phyloP scores from a whole-genome alignment of 2,329 filamentous ascomycete genomes.

The Fusarium mexicanum region DNA sequence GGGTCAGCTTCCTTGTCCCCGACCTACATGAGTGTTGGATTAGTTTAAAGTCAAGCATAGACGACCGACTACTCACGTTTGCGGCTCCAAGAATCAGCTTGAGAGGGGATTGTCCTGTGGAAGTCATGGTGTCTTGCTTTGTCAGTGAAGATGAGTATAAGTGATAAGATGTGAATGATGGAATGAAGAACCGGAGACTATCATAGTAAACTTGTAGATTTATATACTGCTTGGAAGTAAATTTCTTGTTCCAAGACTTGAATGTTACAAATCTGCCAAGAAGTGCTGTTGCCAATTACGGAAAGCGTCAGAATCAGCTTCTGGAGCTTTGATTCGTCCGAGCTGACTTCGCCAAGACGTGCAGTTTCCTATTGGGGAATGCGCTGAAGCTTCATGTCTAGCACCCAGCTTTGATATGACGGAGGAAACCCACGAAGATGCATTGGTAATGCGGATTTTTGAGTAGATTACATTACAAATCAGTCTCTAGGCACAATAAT shows the following conservation, averaged over 20 bases:
- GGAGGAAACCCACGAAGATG: too few species aligned
- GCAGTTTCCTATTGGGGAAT: conserved; percentile 4
- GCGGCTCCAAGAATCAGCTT: conserved; percentile 31
- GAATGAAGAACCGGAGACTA: too few species aligned
- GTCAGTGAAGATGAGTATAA: not conserved
- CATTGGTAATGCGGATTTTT: not conserved
- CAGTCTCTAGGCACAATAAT: accelerated
- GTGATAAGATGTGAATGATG: too few species aligned
- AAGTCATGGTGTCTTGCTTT: not conserved
- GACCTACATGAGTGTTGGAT: conserved; percentile 2
- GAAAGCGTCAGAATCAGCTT: not conserved
- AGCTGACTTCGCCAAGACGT: not conserved
- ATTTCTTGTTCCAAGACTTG: not conserved
- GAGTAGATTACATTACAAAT: not conserved
- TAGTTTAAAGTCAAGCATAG: not conserved
- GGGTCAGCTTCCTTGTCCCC: conserved; percentile 36
- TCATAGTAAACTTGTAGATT: not conserved
- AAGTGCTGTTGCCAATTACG: not conserved
- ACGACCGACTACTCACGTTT: not conserved
- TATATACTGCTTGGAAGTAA: not conserved
- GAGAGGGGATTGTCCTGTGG: not conserved
- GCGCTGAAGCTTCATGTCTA: not conserved
- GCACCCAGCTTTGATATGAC: too few species aligned
- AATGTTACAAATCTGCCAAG: not conserved
- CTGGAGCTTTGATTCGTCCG: not conserved